Evolutionary conservation across 164 flowering plant species (phyloP).

Genomic region (Vitis riparia): DNA sequence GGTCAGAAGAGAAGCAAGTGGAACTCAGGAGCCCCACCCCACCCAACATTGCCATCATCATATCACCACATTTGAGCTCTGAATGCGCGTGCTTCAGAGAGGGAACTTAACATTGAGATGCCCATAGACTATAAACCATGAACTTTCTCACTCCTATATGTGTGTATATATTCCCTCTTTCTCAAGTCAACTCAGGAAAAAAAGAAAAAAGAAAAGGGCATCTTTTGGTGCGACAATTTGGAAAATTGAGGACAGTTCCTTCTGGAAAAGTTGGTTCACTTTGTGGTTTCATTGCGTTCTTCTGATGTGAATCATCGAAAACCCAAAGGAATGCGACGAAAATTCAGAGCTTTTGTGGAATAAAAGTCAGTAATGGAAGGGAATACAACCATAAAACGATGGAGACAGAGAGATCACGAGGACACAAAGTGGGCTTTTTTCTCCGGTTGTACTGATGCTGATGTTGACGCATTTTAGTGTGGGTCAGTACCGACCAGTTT

Average conservation of each 20-base stretch:
- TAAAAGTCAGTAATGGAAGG: conserved; percentile 14
- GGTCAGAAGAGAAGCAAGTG: no score
- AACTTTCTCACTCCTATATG: no score
- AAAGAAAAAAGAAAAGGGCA: neutral
- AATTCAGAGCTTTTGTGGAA: conserved; percentile 3
- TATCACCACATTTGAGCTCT: neutral
- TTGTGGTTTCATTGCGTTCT: neutral
- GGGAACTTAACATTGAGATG: neutral
- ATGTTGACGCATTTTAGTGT: neutral
- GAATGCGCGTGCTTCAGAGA: conserved; percentile 26
- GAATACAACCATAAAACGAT: conserved; percentile 15
- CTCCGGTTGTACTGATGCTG: neutral
- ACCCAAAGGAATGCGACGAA: conserved; percentile 4
- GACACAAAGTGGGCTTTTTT: conserved; percentile 14
- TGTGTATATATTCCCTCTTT: neutral
- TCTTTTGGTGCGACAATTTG: conserved; percentile 14
- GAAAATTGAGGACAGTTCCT: conserved; percentile 4
- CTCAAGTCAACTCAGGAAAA: conserved; percentile 3
- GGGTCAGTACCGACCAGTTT: neutral
- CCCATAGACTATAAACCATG: no score
- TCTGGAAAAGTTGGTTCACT: conserved; percentile 4
- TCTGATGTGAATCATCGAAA: neutral
- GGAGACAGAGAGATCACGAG: conserved; percentile 21
- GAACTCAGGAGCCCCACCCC: no score
- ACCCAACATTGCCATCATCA: conserved; percentile 12